Percentiles rank a stretch among this genome's conserved stretches.
Conservation (phyloP, 2,329 filamentous ascomycete species). For the Parastagonospora avenae region DNA sequence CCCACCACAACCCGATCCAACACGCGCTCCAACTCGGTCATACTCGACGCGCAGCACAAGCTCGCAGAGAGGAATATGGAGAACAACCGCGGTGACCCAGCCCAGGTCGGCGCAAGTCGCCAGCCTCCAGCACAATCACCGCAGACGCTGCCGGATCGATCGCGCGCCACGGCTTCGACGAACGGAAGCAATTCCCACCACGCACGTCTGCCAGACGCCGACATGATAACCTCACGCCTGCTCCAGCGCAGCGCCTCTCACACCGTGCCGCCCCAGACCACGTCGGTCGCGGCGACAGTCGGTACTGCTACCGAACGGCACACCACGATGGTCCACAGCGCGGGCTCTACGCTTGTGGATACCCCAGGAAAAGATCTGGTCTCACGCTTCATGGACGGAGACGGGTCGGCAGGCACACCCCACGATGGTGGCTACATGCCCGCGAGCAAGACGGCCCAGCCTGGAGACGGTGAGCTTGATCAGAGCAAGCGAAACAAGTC, state of each 20-base stretch:
- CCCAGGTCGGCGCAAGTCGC: conserved; percentile 12
- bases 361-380: conserved; percentile 50
- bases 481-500: conserved; percentile 46
- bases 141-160: conserved; percentile 34
- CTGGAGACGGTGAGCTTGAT: conserved; percentile 29
- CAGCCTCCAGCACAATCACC: conserved; percentile 14
- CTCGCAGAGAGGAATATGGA: conserved; percentile 29
- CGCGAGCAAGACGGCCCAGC: conserved; percentile 27
- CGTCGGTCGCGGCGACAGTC: conserved; percentile 62
- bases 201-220: conserved; percentile 58
- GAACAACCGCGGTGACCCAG: conserved; percentile 24
- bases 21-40: conserved; percentile 48
- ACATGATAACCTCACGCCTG: conserved; percentile 70
- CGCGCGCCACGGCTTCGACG: conserved; percentile 24
- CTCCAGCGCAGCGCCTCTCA: conserved; percentile 68
- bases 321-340: conserved; percentile 44
- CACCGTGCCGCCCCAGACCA: conserved; percentile 68
- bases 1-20: conserved; percentile 49
- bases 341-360: conserved; percentile 47
- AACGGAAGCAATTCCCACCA: conserved; percentile 42
- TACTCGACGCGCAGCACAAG: conserved; percentile 41
- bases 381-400: conserved; percentile 52
- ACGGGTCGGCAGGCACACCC: conserved; percentile 49
- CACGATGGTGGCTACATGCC: conserved; percentile 46
- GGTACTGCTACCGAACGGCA: conserved; percentile 47